Percentiles rank a stretch among this genome's conserved stretches.
Evolutionary conservation across 2,329 filamentous ascomycete genomes (phyloP).

Genomic region (Chaetomiaceae sp.): DNA sequence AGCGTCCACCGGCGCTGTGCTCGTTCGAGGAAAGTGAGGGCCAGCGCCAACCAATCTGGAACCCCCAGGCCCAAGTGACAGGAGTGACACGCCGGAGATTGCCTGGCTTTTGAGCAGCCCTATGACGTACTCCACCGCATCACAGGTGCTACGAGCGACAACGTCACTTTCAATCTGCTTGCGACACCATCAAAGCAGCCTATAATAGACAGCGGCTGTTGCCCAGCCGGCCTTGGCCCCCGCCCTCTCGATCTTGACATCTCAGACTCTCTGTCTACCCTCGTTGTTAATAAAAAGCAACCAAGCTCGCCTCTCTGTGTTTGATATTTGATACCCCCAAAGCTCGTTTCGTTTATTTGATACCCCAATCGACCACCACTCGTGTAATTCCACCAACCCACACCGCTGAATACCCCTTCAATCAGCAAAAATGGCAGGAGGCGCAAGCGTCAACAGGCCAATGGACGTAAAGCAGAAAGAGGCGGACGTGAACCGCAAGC

Average conservation of each 20-base stretch:
- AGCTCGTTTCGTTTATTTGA: not conserved
- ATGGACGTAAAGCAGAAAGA: conserved; percentile 71
- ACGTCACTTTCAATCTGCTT: conserved; percentile 11
- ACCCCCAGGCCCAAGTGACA: not conserved
- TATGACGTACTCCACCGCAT: conserved; percentile 20
- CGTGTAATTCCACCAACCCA: not conserved
- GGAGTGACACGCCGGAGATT: conserved; percentile 11
- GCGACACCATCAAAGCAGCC: not conserved
- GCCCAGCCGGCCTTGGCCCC: not conserved
- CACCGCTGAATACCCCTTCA: not conserved
- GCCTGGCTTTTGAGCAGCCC: conserved; percentile 6
- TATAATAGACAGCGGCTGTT: conserved; percentile 4
- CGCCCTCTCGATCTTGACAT: not conserved
- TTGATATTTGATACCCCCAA: conserved; percentile 7
- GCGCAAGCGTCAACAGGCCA: conserved; percentile 60
- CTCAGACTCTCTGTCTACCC: not conserved
- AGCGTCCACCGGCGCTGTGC: not conserved
- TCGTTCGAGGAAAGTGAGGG: not conserved
- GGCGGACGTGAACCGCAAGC: conserved; percentile 83
- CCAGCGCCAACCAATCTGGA: not conserved
- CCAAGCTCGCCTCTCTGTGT: not conserved
- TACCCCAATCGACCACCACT: too few relatives aligned
- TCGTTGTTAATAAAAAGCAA: not conserved
- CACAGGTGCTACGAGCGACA: not conserved
- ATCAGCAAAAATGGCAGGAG: conserved; percentile 17